Evolutionary conservation across 805 yeast species (phyloP), one percentile per base, ranked within the genome.

Genomic region (Hanseniaspora lachancei): DNA sequence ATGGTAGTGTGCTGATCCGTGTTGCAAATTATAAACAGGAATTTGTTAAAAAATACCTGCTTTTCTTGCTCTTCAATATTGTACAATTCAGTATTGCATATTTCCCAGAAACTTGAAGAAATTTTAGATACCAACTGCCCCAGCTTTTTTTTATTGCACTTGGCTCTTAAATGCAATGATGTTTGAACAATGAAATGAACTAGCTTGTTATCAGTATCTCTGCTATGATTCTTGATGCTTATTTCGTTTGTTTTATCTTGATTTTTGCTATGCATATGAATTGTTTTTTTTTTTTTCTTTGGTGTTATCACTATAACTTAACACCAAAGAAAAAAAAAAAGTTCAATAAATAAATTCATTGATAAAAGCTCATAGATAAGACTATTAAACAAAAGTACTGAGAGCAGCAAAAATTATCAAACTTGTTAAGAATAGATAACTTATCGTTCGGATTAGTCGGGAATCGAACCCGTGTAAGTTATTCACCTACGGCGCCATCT

Each of bases 391-490:
- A 18, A 20, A 46, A 34, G 16, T 10, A 21, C 2, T 41, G 16
- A 10, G 23, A 27, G 24, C 38, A 24, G 21, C 43, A 36, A 41
- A 41, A 41, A 41, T 29, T 41, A 41, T 23, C 23, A 41, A 23
- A 41, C 44, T 41, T 41, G 2, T 21, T 3, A 23, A 20, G 44
- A 23, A 23, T 41, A 41, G 44, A 41, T 41, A 23, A 41, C 44
- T 41, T 41, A 23, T 8, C 24, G 7, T 18, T 27, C 56, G 56
- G 56, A 53, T 53, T 53, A 53, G 56, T 53, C 56, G 56, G 56
- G 56, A 53, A 53, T 53, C 56, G 56, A 53, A 53, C 56, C 56
- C 56, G 56, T 46, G 50, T 53, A 53, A 40, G 50, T 53, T 53
- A 18, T 46, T 36, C 56, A 46, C 50, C 29, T 53, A 53, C 56